Evolutionary conservation across 345 rosid genomes (phyloP).

Genomic region (Lagerstroemia speciosa): DNA sequence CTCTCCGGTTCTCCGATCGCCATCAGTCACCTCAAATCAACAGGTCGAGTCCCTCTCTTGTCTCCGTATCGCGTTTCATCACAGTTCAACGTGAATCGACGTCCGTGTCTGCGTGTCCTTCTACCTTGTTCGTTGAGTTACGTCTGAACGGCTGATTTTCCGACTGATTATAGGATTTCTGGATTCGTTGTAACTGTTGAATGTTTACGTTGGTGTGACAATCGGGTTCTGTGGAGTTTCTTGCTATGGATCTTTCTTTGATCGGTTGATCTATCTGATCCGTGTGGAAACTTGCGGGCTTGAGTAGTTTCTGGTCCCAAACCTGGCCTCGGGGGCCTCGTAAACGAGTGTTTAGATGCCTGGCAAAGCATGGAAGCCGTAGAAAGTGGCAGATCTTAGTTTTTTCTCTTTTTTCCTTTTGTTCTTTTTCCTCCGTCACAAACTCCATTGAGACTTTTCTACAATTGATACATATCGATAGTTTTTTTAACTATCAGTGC

Average conservation of each 20-base stretch:
- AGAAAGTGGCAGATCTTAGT: not conserved
- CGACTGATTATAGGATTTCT: not conserved
- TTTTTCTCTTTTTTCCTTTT: not conserved
- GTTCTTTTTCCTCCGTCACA: not conserved
- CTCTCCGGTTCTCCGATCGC: constrained; percentile 8
- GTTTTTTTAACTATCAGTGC: not conserved
- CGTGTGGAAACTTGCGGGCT: not conserved
- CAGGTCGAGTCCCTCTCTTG: constrained; percentile 1
- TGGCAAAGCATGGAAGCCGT: not conserved
- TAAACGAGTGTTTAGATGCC: no score
- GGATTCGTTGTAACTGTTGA: not conserved
- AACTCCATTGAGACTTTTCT: not conserved
- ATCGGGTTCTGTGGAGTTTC: not conserved
- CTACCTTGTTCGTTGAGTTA: no score
- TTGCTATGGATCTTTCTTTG: not conserved
- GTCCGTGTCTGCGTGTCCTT: not conserved
- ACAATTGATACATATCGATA: not conserved
- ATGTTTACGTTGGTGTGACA: not conserved
- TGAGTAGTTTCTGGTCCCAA: not conserved
- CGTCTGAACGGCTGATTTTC: not conserved
- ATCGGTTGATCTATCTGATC: not conserved
- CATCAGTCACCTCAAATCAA: not conserved
- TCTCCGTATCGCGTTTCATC: not conserved
- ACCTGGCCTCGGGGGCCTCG: not conserved
- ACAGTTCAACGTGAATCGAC: not conserved